These are phyloP conservation scores for Cantharellus cinnabarinus DNA, from an alignment of 768 basidiomycete species.

Conservation along the genomic window DNA sequence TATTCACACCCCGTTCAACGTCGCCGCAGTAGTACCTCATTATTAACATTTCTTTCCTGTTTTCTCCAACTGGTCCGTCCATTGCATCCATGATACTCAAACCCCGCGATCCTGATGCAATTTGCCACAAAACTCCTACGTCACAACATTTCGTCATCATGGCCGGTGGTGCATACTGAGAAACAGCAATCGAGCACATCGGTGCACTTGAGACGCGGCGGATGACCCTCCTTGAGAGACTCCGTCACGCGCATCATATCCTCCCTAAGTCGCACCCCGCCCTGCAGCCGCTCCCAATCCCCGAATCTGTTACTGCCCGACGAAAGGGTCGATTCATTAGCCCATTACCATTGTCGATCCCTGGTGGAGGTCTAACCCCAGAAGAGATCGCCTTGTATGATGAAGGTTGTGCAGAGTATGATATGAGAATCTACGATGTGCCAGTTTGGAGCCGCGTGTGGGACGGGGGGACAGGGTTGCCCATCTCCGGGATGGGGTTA, in stretches of 20 bases:
- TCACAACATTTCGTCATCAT: no score
- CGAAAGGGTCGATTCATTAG: background rate
- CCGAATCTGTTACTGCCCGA: conserved; percentile 17
- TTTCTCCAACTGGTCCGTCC: background rate
- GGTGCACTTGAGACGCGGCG: conserved; percentile 43
- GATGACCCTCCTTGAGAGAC: conserved; percentile 32
- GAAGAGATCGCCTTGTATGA: background rate
- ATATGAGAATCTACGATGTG: background rate
- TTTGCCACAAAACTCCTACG: no score
- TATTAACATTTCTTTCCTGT: background rate
- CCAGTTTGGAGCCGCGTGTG: conserved; percentile 63
- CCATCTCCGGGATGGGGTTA: conserved; percentile 1
- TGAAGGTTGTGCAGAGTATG: background rate
- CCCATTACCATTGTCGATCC: background rate
- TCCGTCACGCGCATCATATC: conserved; percentile 34
- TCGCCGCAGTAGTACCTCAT: no score
- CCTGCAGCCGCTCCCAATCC: conserved; percentile 15
- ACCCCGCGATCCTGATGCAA: no score
- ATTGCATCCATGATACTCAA: background rate
- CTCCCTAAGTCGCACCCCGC: conserved; percentile 45
- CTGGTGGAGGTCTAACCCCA: background rate
- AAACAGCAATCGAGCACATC: conserved; percentile 73
- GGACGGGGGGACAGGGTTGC: conserved; percentile 43
- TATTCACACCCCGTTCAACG: background rate
- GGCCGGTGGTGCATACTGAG: background rate